Conservation (phyloP, 495 filamentous ascomycete genomes). For the Podospora appendiculata region DNA sequence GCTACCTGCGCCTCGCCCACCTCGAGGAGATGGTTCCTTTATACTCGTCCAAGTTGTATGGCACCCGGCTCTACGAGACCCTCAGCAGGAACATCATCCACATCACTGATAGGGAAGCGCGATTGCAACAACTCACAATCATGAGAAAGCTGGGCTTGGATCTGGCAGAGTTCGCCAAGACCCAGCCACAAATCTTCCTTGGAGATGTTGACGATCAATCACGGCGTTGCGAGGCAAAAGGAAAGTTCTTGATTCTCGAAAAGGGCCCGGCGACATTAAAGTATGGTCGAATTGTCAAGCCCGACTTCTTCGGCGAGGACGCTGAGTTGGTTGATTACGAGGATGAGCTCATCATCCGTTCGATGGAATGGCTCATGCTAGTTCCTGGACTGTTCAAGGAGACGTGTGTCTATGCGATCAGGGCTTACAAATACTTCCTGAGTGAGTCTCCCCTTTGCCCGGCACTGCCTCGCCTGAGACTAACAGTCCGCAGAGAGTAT, state of each 20-base stretch:
- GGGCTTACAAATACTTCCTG: conserved; percentile 66
- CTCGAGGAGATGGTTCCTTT: conserved; percentile 72
- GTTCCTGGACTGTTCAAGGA: conserved; percentile 62
- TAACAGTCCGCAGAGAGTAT: conserved; percentile 33
- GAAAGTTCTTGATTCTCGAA: conserved; percentile 44
- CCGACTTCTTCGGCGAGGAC: conserved; percentile 58
- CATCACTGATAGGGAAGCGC: conserved; percentile 34
- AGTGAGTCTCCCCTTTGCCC: conserved; percentile 41
- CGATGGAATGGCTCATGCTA: conserved; percentile 76
- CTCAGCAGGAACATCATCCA: conserved; percentile 52
- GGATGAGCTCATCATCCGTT: conserved; percentile 68
- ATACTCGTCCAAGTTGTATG: conserved; percentile 72
- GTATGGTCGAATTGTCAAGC: conserved; percentile 44
- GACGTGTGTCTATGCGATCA: conserved; percentile 57
- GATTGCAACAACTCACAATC: conserved; percentile 54
- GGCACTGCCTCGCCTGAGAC: conserved; percentile 7
- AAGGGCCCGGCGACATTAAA: conserved; percentile 33
- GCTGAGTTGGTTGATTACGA: conserved; percentile 39
- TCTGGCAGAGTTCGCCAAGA: conserved; percentile 38
- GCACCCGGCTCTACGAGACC: conserved; percentile 35
- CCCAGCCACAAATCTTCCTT: conserved; percentile 50
- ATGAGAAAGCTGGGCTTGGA: conserved; percentile 48
- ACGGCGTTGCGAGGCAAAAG: conserved; percentile 21
- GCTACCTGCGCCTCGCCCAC: conserved; percentile 59
- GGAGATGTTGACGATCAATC: conserved; percentile 25